Evolutionary conservation across 345 rosid genomes (phyloP).

Genomic region (Physaria fendleri): DNA sequence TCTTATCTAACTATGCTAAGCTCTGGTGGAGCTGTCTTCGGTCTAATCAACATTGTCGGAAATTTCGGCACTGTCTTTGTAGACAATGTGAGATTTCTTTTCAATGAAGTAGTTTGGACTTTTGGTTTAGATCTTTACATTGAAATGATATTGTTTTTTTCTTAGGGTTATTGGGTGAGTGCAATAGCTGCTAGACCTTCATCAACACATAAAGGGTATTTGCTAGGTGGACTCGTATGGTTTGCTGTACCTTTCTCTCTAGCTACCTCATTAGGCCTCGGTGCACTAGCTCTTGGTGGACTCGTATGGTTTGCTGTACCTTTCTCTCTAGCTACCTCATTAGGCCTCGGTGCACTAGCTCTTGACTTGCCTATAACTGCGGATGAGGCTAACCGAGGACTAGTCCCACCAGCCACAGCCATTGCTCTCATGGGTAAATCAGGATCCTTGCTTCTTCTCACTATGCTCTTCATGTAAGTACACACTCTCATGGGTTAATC

Average conservation of each 20-base stretch:
- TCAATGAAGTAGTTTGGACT: background rate
- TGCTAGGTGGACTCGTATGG: conserved; percentile 91
- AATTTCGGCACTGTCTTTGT: conserved; percentile 90
- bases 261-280: conserved; percentile 91
- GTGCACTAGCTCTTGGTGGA: conserved; percentile 91
- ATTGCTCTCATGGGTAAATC: conserved; percentile 93
- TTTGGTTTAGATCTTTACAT: too few relatives aligned
- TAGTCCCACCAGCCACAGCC: conserved; percentile 91
- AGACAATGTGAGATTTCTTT: conserved; percentile 61
- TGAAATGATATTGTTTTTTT: background rate
- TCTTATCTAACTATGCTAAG: conserved; percentile 84
- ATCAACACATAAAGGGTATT: conserved; percentile 85
- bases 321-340: conserved; percentile 84
- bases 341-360: conserved; percentile 90
- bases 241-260: conserved; percentile 91
- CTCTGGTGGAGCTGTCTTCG: conserved; percentile 88
- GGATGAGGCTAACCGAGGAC: conserved; percentile 72
- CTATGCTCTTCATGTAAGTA: conserved; percentile 93
- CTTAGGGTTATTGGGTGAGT: conserved; percentile 95
- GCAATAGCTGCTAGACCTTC: conserved; percentile 96
- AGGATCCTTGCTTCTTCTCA: conserved; percentile 83
- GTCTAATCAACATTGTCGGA: conserved; percentile 83
- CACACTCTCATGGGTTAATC: background rate
- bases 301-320: conserved; percentile 97
- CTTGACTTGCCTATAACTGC: conserved; percentile 73